These are phyloP conservation scores for Linnemannia elongata DNA, from an alignment of 192 early-diverging fungal genomes.

Conservation along the genomic window DNA sequence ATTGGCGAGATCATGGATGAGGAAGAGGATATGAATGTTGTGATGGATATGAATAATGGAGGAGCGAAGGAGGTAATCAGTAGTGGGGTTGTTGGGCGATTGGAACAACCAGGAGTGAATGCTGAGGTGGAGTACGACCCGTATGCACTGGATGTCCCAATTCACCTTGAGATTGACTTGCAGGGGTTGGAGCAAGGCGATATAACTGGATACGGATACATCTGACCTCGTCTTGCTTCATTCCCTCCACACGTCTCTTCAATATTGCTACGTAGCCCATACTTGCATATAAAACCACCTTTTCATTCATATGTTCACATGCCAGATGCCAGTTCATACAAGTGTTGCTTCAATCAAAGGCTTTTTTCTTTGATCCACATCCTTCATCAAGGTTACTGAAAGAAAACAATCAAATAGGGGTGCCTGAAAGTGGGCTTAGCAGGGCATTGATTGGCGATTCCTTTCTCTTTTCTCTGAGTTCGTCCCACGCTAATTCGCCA, in stretches of 20 bases:
- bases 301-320: too few species aligned
- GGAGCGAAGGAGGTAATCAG: background rate
- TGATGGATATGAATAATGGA: background rate
- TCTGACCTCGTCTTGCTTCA: background rate
- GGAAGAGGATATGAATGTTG: background rate
- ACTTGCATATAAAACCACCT: background rate
- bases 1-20: background rate
- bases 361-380: too few species aligned
- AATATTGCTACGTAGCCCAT: background rate
- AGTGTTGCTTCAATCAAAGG: too few species aligned
- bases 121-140: constrained; percentile 29
- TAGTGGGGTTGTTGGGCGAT: background rate
- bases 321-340: too few species aligned
- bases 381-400: too few species aligned
- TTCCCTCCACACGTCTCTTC: background rate
- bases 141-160: constrained; percentile 48
- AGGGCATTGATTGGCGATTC: too few species aligned
- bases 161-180: constrained; percentile 49
- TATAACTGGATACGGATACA: constrained; percentile 20
- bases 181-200: constrained; percentile 45
- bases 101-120: background rate
- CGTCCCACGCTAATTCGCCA: too few species aligned
- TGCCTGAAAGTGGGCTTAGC: too few species aligned
- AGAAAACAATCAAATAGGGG: too few species aligned
- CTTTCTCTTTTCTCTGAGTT: too few species aligned